Base-by-base conservation (phyloP, 441 rosid genomes). In the Caryocar brasiliense region DNA sequence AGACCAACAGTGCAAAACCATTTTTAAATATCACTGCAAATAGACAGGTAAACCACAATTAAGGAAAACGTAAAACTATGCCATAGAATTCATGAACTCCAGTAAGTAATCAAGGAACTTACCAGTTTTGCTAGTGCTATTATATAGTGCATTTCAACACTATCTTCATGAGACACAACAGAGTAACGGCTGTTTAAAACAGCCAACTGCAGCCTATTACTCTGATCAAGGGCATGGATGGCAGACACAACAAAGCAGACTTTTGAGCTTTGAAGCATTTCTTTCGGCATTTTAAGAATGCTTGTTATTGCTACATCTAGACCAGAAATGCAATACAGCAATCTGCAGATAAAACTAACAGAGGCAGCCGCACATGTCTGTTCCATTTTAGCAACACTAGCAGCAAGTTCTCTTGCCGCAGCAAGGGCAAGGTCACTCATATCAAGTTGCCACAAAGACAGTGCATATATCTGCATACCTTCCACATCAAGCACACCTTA, bases 371-470 rank as follows among this genome's bases (percentile, higher is more conserved):
- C 76, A 59, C 75, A 70, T 53, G 61, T 37, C 56, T 47, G 59
- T 45, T 85, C 92, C 92, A 83, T 72, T 43, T 71, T 58, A 51
- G 83, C 60, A 48, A 88, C 57, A 58, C 51, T 55, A 50, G 73
- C 72, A 61, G 84, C 95, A 26, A 92, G 78, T 63, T 67, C 65
- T 59, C 78, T 67, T 43, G 74, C 68, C 61, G 66, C 81, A 42
- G 77, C 67, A 65, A 85, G 81, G 28, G 97, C 92, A 54, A 50
- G 59, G 51, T 82, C 87, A 54, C 66, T 62, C 55, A 77, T 76
- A 48, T 90, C 95, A 72, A 75, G 77, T 75, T 79, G 65, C 92
- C 97, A 92, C 47, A 92, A 59, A 54, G 87, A 83, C 57, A 80
- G 57, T 53, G 95, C 95, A 76, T 88, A 83, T 54, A 88, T 67